Base-by-base conservation (phyloP, 768 basidiomycete species). In the Postia placenta region DNA sequence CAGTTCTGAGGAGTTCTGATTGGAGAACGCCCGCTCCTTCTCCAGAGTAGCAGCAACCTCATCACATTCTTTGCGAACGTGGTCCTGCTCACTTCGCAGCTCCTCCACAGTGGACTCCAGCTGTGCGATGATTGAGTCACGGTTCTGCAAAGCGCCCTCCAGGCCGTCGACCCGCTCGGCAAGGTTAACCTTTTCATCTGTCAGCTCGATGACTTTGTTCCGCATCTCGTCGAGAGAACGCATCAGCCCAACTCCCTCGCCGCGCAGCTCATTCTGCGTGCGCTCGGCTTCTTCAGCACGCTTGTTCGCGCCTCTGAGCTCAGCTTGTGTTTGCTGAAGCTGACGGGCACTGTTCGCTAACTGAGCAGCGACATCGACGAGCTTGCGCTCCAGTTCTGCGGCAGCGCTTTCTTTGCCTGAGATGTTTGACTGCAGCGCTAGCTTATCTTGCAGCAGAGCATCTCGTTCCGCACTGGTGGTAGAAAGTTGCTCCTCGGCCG, bases 161-260 rank as follows among this genome's bases (percentile, higher is more conserved):
- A 89, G 64, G 47, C 65, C 63, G 53, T 79, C 80, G 39, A 81
- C 69, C 57, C 79, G 79, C 52, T 92, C 86, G 38, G 74, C 71
- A 7, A 88, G 73, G 51, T 86, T 79, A 12, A 87, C 67, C 62
- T 84, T 88, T 52, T 72, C 75, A 30, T 81, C 78, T 2, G 86
- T 89, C 47, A 94, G 71, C 61, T 89, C 83, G 19, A 91, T 82
- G 53, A 92, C 81, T 69, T 92, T 92, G 35, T 87, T 79, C 25
- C 85, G 78, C 80, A 92, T 85, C 65, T 92, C 88, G 54, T 92
- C 84, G 51, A 92, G 67, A n/a, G 86, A 82, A 24, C 74, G 79
- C 81, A 92, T 79, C 27, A 93, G 74, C 45, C 72, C 75, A n/a
- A 77, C 80, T 35, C 90, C 88, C 65, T 93, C 91, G 0, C 71